Conservation (phyloP, 2,329 filamentous ascomycete genomes). For the Aureobasidium subglaciale region DNA sequence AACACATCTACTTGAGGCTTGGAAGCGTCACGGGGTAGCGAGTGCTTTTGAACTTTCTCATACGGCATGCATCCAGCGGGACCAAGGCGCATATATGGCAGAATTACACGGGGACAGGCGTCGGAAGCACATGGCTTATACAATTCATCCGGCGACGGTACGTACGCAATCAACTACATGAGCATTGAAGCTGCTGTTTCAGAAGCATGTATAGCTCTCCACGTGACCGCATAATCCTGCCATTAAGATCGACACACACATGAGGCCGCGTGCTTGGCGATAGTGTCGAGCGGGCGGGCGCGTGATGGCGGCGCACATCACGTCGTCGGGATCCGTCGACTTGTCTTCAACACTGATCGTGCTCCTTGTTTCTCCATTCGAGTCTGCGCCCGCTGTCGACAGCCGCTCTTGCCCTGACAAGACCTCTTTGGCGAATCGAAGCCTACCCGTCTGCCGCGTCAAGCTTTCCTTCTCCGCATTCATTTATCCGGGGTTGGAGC, state of each 20-base stretch:
- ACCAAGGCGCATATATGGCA: slow-evolving; percentile 1
- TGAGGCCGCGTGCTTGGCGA: slow-evolving; percentile 8
- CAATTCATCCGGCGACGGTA: slow-evolving; percentile 8
- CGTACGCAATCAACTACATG: slow-evolving; percentile 5
- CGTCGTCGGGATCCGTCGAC: slow-evolving; percentile 2
- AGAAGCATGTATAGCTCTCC: background rate
- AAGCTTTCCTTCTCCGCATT: slow-evolving; percentile 14
- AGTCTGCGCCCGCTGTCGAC: background rate
- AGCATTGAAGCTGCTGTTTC: background rate
- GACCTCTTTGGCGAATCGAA: background rate
- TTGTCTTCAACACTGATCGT: background rate
- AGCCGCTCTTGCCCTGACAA: background rate
- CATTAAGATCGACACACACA: background rate
- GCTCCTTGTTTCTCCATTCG: background rate
- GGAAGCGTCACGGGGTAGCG: background rate
- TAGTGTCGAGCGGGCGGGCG: slow-evolving; percentile 8
- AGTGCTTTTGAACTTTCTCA: background rate
- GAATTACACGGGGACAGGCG: background rate
- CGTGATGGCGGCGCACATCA: slow-evolving; percentile 4
- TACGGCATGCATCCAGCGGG: slow-evolving; percentile 1
- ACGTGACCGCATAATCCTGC: slow-evolving; percentile 11
- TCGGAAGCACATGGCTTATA: slow-evolving; percentile 7
- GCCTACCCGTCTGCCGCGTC: background rate
- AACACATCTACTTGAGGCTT: background rate
- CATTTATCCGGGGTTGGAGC: slow-evolving; percentile 9